Evolutionary conservation across 1,139 yeast species (phyloP).

Genomic region (Pichia sp.): DNA sequence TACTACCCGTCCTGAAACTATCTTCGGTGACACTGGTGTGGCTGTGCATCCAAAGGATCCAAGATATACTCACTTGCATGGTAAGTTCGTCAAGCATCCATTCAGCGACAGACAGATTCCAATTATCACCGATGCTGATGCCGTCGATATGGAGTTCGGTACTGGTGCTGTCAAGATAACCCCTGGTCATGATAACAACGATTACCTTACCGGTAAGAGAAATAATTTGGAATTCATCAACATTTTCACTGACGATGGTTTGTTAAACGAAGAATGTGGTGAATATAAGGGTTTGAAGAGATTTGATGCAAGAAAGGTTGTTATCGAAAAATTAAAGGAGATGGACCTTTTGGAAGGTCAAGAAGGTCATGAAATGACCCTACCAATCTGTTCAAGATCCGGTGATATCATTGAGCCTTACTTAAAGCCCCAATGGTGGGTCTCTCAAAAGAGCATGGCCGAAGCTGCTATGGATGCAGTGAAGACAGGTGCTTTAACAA

Average conservation of each 20-base stretch:
- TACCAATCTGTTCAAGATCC: conserved; percentile 91
- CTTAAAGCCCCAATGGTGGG: conserved; percentile 99
- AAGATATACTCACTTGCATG: conserved; percentile 91
- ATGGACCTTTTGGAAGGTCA: conserved; percentile 76
- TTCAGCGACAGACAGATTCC: conserved; percentile 83
- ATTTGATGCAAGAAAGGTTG: conserved; percentile 86
- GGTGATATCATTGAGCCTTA: conserved; percentile 96
- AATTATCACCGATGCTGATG: conserved; percentile 81
- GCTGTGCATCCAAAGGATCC: conserved; percentile 96
- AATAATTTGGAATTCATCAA: conserved; percentile 82
- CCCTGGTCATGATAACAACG: conserved; percentile 97
- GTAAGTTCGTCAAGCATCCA: conserved; percentile 88
- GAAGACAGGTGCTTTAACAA: conserved; percentile 71
- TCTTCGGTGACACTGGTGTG: conserved; percentile 96
- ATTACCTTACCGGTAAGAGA: conserved; percentile 94
- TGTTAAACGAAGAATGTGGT: conserved; percentile 88
- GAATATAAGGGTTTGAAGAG: conserved; percentile 88
- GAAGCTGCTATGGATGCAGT: conserved; percentile 83
- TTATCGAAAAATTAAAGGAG: conserved; percentile 74
- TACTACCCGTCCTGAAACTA: conserved; percentile 97
- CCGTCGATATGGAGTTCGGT: conserved; percentile 99
- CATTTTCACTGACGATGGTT: conserved; percentile 89
- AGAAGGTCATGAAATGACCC: conserved; percentile 90
- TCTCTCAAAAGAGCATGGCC: conserved; percentile 86
- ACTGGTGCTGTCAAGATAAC: conserved; percentile 99